Percentiles rank a stretch among this genome's conserved stretches.
phyloP scores from a whole-genome alignment of 306 rosid species.

The Ormosia semicastrata region DNA sequence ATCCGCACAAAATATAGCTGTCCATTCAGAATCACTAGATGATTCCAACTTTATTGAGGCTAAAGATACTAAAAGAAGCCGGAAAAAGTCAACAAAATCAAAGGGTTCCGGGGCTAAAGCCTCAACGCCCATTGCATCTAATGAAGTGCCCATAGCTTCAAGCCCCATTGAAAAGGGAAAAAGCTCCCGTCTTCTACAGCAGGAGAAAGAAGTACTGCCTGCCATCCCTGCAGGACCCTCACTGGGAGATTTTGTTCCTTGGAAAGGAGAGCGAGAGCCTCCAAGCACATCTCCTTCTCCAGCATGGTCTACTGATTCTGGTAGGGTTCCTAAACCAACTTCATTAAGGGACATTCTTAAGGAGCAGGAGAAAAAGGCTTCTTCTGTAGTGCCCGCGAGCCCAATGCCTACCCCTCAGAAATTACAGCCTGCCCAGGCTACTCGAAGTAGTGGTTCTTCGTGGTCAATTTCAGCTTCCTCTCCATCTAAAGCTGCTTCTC shows the following conservation, averaged over 20 bases:
- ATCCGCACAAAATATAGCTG: conserved; percentile 32
- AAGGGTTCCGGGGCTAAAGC: conserved; percentile 64
- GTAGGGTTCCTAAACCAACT: conserved; percentile 60
- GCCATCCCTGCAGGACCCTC: conserved; percentile 91
- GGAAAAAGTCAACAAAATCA: conserved; percentile 73
- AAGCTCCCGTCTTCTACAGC: conserved; percentile 47
- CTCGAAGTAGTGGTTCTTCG: conserved; percentile 53
- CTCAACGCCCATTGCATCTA: conserved; percentile 34
- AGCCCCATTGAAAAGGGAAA: conserved; percentile 72
- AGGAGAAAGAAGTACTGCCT: conserved; percentile 75
- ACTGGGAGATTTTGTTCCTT: conserved; percentile 83
- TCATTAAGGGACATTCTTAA: conserved; percentile 81
- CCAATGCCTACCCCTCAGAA: conserved; percentile 67
- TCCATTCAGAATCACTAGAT: conserved; percentile 54
- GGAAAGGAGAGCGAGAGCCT: conserved; percentile 89
- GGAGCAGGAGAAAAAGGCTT: conserved; percentile 70
- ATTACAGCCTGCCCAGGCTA: conserved; percentile 61
- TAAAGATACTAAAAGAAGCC: conserved; percentile 81
- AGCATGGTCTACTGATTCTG: conserved; percentile 89
- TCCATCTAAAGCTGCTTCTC: conserved; percentile 71
- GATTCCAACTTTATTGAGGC: conserved; percentile 77
- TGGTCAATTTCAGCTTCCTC: conserved; percentile 73
- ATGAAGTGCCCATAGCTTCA: conserved; percentile 52
- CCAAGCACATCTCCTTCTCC: conserved; percentile 57
- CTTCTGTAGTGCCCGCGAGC: conserved; percentile 46